Conservation (phyloP, 2,329 filamentous ascomycete genomes). For the Ceratocystis huliohia region DNA sequence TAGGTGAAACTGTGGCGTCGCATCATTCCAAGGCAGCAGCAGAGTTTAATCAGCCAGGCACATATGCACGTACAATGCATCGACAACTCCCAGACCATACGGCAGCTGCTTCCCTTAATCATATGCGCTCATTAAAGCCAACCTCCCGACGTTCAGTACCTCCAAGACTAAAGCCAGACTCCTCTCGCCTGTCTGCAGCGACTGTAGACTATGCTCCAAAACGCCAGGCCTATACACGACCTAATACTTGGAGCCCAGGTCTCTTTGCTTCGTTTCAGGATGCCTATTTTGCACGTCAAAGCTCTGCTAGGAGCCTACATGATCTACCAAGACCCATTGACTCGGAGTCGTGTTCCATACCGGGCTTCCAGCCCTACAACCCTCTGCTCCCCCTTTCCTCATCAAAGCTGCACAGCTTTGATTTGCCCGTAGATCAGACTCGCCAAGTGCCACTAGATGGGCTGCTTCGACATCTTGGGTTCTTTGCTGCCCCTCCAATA, state of each 20-base stretch:
- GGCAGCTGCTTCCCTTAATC: too few species aligned
- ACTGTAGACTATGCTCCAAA: too few species aligned
- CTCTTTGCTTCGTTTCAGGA: not conserved
- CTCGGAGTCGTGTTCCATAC: not conserved
- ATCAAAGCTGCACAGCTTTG: not conserved
- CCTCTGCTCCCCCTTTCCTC: not conserved
- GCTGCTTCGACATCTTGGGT: not conserved
- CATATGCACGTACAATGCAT: too few species aligned
- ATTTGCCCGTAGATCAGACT: not conserved
- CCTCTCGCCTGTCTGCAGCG: too few species aligned
- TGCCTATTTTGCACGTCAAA: not conserved
- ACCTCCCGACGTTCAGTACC: too few species aligned
- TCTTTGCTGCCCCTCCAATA: not conserved
- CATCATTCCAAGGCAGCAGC: not conserved
- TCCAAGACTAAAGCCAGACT: too few species aligned
- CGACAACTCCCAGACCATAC: too few species aligned
- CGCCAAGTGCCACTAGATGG: slow-evolving; percentile 1
- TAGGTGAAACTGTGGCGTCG: not conserved
- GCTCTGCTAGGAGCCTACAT: not conserved
- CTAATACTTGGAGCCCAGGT: not conserved
- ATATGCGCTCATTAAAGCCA: too few species aligned
- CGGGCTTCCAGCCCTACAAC: not conserved
- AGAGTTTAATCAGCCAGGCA: not conserved
- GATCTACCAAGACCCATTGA: not conserved
- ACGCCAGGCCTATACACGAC: not conserved